Evolutionary conservation across 1,284 basidiomycete genomes (phyloP).

Genomic region (Moniliophthora roreri): DNA sequence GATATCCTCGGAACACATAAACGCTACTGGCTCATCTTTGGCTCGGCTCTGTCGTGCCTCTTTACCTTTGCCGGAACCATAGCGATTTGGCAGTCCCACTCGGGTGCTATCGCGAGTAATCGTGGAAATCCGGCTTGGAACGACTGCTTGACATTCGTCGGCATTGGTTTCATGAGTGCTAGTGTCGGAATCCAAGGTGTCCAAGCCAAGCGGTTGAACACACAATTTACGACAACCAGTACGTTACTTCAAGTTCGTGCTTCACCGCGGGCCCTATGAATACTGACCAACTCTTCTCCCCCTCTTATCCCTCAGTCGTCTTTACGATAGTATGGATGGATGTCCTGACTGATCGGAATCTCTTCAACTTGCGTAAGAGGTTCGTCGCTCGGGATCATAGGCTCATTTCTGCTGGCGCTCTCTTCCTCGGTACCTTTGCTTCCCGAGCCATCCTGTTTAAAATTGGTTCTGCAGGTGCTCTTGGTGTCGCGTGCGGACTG

Average conservation of each 20-base stretch:
- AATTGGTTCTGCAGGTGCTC: conserved; percentile 48
- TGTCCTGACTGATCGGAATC: conserved; percentile 63
- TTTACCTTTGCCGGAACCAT: conserved; percentile 59
- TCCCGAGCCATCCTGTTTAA: conserved; percentile 54
- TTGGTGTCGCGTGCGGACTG: conserved; percentile 56
- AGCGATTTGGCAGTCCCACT: conserved; percentile 45
- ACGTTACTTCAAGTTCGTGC: conserved; percentile 17
- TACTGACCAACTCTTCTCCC: not conserved
- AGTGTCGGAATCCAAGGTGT: conserved; percentile 65
- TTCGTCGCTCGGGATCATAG: conserved; percentile 60
- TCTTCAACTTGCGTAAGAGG: conserved; percentile 41
- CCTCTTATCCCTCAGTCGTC: too few species aligned
- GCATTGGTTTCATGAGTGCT: conserved; percentile 59
- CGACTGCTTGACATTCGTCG: conserved; percentile 49
- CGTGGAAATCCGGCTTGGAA: conserved; percentile 56
- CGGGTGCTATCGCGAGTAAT: conserved; percentile 40
- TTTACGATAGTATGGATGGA: conserved; percentile 75
- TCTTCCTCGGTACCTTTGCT: conserved; percentile 67
- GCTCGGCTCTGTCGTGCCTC: conserved; percentile 58
- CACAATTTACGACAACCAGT: conserved; percentile 62
- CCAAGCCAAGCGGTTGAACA: conserved; percentile 62
- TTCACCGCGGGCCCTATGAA: conserved; percentile 13
- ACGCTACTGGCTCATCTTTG: conserved; percentile 56
- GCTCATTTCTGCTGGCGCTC: conserved; percentile 48
- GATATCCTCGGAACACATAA: conserved; percentile 51